phyloP scores from a whole-genome alignment of 2,329 filamentous ascomycete species.

The Sporothrix dimorphospora region DNA sequence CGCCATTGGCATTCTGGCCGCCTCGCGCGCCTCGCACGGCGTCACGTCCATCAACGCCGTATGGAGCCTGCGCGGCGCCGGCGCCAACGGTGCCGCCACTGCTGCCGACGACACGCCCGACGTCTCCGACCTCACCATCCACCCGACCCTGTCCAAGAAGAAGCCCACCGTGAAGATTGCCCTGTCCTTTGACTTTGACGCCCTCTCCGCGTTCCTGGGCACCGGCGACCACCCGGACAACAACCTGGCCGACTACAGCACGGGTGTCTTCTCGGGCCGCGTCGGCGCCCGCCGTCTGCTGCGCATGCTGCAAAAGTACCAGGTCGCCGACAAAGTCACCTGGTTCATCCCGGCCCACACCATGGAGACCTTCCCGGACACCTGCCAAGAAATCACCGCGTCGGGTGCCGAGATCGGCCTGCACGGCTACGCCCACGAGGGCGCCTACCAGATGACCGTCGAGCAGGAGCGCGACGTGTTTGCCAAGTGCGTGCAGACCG shows the following conservation, averaged over 20 bases:
- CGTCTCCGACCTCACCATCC: slow-evolving; percentile 7
- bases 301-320: slow-evolving; percentile 71
- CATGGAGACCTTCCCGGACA: slow-evolving; percentile 52
- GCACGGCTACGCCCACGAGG: slow-evolving; percentile 42
- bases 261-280: slow-evolving; percentile 50
- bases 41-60: slow-evolving; percentile 12
- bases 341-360: slow-evolving; percentile 56
- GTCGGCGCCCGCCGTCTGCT: slow-evolving; percentile 67
- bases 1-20: neutral
- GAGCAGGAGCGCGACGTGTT: slow-evolving; percentile 77
- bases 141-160: slow-evolving; percentile 1
- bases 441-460: slow-evolving; percentile 59
- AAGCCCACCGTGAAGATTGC: slow-evolving; percentile 36
- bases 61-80: neutral
- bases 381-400: slow-evolving; percentile 48
- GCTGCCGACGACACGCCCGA: neutral
- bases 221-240: slow-evolving; percentile 54
- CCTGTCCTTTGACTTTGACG: slow-evolving; percentile 55
- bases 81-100: neutral
- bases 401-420: slow-evolving; percentile 55
- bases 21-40: neutral
- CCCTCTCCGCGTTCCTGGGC: slow-evolving; percentile 57
- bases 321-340: slow-evolving; percentile 63
- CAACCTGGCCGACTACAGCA: slow-evolving; percentile 53
- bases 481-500: slow-evolving; percentile 56